Base-by-base conservation (phyloP, 352 stramenopile genomes). In the Globisporangium mamillatum region DNA sequence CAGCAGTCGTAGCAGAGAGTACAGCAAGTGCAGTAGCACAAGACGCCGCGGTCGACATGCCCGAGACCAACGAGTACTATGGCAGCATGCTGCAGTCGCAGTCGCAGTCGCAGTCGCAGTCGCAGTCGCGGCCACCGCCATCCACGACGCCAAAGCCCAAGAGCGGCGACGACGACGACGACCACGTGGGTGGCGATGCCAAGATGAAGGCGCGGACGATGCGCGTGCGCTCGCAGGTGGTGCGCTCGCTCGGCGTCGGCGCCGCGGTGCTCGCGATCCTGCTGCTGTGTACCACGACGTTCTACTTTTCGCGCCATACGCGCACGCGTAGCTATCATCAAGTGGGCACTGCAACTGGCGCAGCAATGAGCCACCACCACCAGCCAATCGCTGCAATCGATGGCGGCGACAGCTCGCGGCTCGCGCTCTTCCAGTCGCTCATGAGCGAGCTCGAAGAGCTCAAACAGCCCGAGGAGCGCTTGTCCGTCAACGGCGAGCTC, bases 401-500 rank as follows among this genome's bases (percentile, higher is more conserved):
- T 16, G 24, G 25, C 22, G 14, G 20, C 22, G 7, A 14, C 10
- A 75, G 34, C 34, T 41, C 34, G 9, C 70, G 66, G 16, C 25
- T 59, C 1, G 55, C 67, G 24, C 29, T 63, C 57, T 36, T 83
- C 12, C 54, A 67, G 22, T 25, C 64, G 38, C 70, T 89, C n/a
- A 41, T 78, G 22, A 25, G 68, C 18, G 61, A 87, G 48, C 74
- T 91, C 3, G 72, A 79, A 1, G 34, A 68, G 16, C 74, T 91
- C 2, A 63, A 44, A 3, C 55, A 76, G 16, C 80, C 82, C 7
- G 70, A 80, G 61, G 77, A 74, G 59, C 75, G 81, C 46, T 44
- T 63, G 1, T 77, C 80, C 0, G 61, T 71, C 44, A 70, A 87
- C 64, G 86, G 88, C 54, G 77, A 85, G 66, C 81, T 96, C 32